Evolutionary conservation across 306 rosid species (phyloP).

Genomic region (Adenanthera pavonina): DNA sequence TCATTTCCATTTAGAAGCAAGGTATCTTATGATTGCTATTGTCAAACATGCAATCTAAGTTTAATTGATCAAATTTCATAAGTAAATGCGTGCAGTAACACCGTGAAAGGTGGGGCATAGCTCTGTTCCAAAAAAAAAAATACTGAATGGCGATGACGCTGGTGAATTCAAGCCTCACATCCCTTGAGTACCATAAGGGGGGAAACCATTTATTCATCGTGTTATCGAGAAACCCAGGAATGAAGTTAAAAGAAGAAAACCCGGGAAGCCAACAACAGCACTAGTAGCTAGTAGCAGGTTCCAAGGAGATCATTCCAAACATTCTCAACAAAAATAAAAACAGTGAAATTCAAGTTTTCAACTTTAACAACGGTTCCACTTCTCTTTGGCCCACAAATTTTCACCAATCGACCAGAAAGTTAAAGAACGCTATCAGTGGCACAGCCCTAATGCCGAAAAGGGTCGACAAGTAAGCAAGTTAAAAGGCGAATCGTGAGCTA

Average conservation of each 20-base stretch:
- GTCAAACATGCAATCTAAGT: background rate
- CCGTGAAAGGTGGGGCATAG: background rate
- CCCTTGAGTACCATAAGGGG: background rate
- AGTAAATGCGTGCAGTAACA: no score
- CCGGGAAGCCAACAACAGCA: background rate
- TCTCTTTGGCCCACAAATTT: background rate
- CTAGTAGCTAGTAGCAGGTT: background rate
- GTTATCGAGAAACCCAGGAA: background rate
- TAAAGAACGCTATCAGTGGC: background rate
- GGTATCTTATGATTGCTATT: background rate
- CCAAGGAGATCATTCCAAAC: constrained; percentile 7
- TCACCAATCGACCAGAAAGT: background rate
- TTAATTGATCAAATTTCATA: background rate
- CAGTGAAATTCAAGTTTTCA: constrained; percentile 18
- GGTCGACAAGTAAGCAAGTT: background rate
- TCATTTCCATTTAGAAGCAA: background rate
- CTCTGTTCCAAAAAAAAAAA: background rate
- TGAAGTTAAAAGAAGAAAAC: background rate
- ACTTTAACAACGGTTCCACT: constrained; percentile 6
- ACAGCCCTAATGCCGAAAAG: constrained; percentile 29
- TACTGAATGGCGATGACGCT: background rate
- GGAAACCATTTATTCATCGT: background rate
- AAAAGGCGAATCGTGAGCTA: background rate
- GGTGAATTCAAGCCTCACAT: background rate
- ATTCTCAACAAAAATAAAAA: constrained; percentile 7